Conservation (phyloP, 2,329 filamentous ascomycete genomes). For the Fusarium subtropicale region DNA sequence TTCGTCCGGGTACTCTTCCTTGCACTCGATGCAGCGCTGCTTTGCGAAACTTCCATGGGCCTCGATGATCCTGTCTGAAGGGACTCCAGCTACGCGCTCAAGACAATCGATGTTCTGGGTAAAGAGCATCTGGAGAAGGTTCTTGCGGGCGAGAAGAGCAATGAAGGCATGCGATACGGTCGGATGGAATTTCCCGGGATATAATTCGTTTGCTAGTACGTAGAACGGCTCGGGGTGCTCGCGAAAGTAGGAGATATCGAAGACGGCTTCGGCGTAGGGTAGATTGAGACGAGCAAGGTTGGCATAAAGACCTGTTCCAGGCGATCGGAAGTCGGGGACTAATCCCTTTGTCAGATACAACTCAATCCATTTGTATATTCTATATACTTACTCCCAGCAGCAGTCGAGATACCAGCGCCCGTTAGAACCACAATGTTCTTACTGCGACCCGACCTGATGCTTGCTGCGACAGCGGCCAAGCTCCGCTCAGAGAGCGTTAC, state of each 20-base stretch:
- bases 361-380: not conserved
- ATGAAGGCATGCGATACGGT: conserved; percentile 94
- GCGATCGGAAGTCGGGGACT: conserved; percentile 95
- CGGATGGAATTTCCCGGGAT: conserved; percentile 88
- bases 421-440: conserved; percentile 87
- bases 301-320: conserved; percentile 91
- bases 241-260: conserved; percentile 91
- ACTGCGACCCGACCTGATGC: conserved; percentile 76
- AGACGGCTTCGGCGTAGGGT: conserved; percentile 91
- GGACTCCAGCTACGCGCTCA: conserved; percentile 87
- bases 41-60: conserved; percentile 95
- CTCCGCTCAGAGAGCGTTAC: conserved; percentile 74
- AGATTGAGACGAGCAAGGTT: conserved; percentile 89
- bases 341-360: conserved; percentile 43
- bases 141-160: conserved; percentile 81
- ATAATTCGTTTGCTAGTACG: conserved; percentile 88
- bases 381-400: conserved; percentile 66
- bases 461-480: conserved; percentile 80
- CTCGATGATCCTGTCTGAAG: conserved; percentile 84
- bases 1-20: conserved; percentile 75
- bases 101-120: conserved; percentile 99
- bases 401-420: conserved; percentile 88
- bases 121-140: conserved; percentile 84
- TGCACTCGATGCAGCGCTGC: conserved; percentile 93
- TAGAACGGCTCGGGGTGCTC: conserved; percentile 91